These are phyloP conservation scores for Solanum sitiens DNA, from an alignment of 257 asterid genomes.

Conservation along the genomic window DNA sequence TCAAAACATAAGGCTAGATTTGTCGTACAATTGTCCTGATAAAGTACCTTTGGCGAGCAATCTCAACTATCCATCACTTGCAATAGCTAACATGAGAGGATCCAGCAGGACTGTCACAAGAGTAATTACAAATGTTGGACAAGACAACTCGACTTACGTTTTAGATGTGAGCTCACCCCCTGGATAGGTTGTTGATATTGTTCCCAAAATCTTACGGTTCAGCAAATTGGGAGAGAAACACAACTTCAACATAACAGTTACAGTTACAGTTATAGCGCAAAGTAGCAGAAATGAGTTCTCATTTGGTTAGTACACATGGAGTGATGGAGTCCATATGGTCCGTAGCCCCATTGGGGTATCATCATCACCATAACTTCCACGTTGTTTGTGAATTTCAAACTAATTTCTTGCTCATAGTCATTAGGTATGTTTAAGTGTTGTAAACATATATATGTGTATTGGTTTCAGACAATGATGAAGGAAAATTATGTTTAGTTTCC, in stretches of 20 bases:
- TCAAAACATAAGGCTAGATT: neutral
- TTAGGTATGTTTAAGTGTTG: too few relatives aligned
- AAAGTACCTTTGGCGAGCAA: neutral
- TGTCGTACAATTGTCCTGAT: neutral
- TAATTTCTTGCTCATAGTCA: too few relatives aligned
- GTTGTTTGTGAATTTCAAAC: too few relatives aligned
- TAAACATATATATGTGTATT: too few relatives aligned
- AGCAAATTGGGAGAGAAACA: neutral
- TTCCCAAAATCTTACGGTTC: neutral
- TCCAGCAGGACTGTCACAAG: neutral
- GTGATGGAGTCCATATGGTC: conserved; percentile 15
- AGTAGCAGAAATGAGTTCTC: neutral
- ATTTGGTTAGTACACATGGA: neutral
- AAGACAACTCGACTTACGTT: neutral
- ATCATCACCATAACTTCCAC: neutral
- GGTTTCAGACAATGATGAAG: too few relatives aligned
- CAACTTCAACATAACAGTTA: neutral
- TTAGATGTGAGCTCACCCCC: neutral
- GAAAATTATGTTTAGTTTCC: too few relatives aligned
- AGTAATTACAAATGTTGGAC: neutral
- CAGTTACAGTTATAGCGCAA: too few relatives aligned
- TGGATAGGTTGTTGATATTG: neutral
- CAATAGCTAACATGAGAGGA: neutral
- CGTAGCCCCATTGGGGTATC: conserved; percentile 19
- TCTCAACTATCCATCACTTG: neutral